A percentile compares a stretch with the other conserved stretches of the same genome.
These are phyloP conservation scores for Chlamydomonas reinhardtii DNA, from an alignment of 163 green algal species.

Conservation along the genomic window DNA sequence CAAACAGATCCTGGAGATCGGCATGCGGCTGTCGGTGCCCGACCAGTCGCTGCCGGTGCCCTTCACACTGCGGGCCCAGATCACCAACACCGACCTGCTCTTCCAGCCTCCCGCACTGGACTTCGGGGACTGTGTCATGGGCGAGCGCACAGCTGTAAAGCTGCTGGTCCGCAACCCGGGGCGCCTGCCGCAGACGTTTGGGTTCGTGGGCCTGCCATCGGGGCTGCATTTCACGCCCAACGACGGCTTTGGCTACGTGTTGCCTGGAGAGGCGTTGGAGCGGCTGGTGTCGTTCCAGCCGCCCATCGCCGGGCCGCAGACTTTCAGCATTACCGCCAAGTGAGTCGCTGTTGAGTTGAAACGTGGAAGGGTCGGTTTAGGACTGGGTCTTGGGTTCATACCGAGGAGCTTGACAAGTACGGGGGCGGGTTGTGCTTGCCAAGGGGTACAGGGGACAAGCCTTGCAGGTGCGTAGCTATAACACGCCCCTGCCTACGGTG, in stretches of 20 bases:
- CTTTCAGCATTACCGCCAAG: constrained; percentile 59
- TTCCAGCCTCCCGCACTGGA: constrained; percentile 69
- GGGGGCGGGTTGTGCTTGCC: no score
- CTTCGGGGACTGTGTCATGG: constrained; percentile 63
- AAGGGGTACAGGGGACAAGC: no score
- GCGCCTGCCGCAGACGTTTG: constrained; percentile 70
- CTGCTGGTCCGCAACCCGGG: constrained; percentile 73
- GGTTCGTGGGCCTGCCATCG: constrained; percentile 61
- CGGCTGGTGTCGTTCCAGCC: constrained; percentile 64
- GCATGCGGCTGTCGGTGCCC: constrained; percentile 53
- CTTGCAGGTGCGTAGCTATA: no score
- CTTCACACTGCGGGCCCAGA: constrained; percentile 66
- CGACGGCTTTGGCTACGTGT: constrained; percentile 69
- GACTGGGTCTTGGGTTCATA: no score
- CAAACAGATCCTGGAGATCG: constrained; percentile 13
- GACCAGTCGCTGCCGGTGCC: constrained; percentile 68
- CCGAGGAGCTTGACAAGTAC: no score
- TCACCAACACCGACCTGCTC: constrained; percentile 69
- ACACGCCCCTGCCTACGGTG: no score
- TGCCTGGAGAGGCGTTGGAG: constrained; percentile 64
- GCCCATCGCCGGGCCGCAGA: constrained; percentile 65
- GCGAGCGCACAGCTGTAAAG: constrained; percentile 54
- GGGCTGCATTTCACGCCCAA: constrained; percentile 67
- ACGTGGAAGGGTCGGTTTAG: no score
- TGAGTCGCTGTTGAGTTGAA: no score